These are phyloP conservation scores for Thelonectria rubi DNA, from an alignment of 2,329 filamentous ascomycete species.

Conservation along the genomic window DNA sequence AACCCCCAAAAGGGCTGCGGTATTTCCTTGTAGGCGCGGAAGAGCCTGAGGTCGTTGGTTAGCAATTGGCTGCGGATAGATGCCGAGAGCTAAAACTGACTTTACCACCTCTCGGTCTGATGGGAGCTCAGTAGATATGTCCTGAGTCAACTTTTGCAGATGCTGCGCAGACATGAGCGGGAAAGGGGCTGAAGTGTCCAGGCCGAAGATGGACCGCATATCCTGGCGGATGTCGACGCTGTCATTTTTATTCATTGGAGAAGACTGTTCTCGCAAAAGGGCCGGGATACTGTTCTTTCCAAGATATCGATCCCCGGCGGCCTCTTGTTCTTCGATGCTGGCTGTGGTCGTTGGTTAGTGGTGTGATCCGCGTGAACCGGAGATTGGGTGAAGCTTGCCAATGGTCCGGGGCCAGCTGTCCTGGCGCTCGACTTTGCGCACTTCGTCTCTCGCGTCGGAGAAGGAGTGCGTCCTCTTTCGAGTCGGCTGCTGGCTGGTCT, in stretches of 20 bases:
- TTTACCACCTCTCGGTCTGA: slow-evolving; percentile 74
- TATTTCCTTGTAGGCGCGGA: slow-evolving; percentile 73
- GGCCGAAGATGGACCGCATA: slow-evolving; percentile 71
- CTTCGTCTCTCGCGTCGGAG: slow-evolving; percentile 45
- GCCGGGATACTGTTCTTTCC: slow-evolving; percentile 75
- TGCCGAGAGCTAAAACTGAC: slow-evolving; percentile 51
- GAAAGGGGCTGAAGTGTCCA: slow-evolving; percentile 73
- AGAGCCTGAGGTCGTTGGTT: slow-evolving; percentile 56
- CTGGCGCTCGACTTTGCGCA: slow-evolving; percentile 49
- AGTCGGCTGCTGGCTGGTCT: slow-evolving; percentile 34
- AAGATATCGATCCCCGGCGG: slow-evolving; percentile 67
- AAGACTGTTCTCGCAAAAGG: slow-evolving; percentile 69
- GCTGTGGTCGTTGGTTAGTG: slow-evolving; percentile 46
- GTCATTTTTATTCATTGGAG: slow-evolving; percentile 60
- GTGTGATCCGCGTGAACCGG: slow-evolving; percentile 25
- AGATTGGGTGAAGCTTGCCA: slow-evolving; percentile 41
- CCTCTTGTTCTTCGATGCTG: slow-evolving; percentile 62
- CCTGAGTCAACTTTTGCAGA: slow-evolving; percentile 66
- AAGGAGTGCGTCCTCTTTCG: slow-evolving; percentile 50
- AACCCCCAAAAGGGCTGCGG: slow-evolving; percentile 75
- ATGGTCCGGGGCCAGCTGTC: slow-evolving; percentile 56
- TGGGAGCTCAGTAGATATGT: slow-evolving; percentile 69
- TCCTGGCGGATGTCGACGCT: slow-evolving; percentile 68
- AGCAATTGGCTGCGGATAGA: background rate
- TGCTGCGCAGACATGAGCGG: slow-evolving; percentile 72